phyloP scores from a whole-genome alignment of 768 basidiomycete genomes.

The Russula foetens region DNA sequence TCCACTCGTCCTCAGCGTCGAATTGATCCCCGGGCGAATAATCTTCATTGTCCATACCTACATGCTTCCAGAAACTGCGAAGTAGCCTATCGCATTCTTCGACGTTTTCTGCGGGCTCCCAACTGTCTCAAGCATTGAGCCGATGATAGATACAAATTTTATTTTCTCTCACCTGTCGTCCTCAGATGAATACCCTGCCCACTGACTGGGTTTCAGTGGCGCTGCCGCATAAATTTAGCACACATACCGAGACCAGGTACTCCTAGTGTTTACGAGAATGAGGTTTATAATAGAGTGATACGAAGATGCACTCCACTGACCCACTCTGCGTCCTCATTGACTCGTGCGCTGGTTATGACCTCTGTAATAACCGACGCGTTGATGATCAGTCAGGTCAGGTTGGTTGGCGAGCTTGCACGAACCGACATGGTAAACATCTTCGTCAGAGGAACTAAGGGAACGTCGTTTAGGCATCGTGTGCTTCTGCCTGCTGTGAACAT shows the following conservation, averaged over 20 bases:
- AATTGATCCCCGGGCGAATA: constrained; percentile 41
- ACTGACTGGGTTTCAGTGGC: constrained; percentile 34
- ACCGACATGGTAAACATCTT: constrained; percentile 24
- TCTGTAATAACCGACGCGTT: constrained; percentile 31
- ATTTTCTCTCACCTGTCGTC: constrained; percentile 42
- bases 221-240: background rate
- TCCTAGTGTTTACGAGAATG: constrained; percentile 34
- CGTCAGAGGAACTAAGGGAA: constrained; percentile 5
- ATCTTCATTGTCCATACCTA: constrained; percentile 50
- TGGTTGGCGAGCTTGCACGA: constrained; percentile 4
- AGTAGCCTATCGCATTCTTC: constrained; percentile 48
- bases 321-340: constrained; percentile 43
- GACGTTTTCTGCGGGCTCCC: constrained; percentile 62
- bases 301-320: constrained; percentile 29
- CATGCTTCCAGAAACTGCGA: constrained; percentile 46
- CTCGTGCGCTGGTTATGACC: constrained; percentile 52
- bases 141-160: background rate
- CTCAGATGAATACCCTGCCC: constrained; percentile 53
- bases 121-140: constrained; percentile 35
- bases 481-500: background rate
- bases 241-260: constrained; percentile 57
- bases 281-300: background rate
- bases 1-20: constrained; percentile 45
- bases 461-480: background rate
- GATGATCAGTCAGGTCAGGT: background rate